Base-by-base conservation (phyloP, 305 asterid genomes). In the Petunia hybrid region DNA sequence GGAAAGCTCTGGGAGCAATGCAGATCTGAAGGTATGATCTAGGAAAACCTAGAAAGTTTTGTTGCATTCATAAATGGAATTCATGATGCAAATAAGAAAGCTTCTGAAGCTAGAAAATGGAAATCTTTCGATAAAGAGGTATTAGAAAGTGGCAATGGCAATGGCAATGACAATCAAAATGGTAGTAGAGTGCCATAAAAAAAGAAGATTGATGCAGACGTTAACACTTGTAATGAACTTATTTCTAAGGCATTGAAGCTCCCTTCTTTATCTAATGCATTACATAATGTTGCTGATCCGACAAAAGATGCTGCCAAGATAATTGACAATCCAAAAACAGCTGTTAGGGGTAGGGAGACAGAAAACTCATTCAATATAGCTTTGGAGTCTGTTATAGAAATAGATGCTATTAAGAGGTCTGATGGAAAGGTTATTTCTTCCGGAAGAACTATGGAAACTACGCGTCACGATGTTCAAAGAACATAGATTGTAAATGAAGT, bases 171-270 rank as follows among this genome's bases (percentile, higher is more conserved):
- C 46, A 41, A 22, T 43, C 73, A 70, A 83, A 84, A 88, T 83
- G 82, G 77, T 42, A 45, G 43, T 8, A 82, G 59, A 83, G 83
- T 89, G 80, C 87, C 79, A 78, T 59, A 48, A 61, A 22, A 22
- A 22, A 90, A 86, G 87, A 97, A 89, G 75, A 64, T 82, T 61
- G 90, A 89, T 78, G 13, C 80, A 46, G 92, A 93, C 77, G 46
- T 60, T 82, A 83, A 80, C 68, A 91, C 89, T n/a, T 86, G 90
- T 85, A 99, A 91, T 67, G 97, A 91, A 80, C 94, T 91, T 80
- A 90, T 93, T 83, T 93, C 97, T 53, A 90, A 87, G 87, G 91
- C 97, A 82, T 73, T 89, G 81, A 92, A 88, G 84, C 97, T 93
- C 80, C 98, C 97, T 31, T 94, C 93, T 87, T 42, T 93, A 46